Conservation (phyloP, 495 filamentous ascomycete species). For the Lophiostoma macrostomum region DNA sequence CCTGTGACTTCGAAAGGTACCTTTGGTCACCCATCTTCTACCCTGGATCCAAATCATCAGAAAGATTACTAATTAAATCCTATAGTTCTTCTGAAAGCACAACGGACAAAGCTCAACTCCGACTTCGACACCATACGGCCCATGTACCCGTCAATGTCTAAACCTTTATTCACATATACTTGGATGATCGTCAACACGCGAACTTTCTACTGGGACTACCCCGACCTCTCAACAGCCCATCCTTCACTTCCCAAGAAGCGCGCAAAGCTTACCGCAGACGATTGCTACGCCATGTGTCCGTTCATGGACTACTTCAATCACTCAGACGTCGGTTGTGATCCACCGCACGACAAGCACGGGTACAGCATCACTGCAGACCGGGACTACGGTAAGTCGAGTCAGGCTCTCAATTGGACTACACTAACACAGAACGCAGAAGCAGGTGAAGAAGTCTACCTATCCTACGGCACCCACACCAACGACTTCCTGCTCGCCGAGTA, state of each 20-base stretch:
- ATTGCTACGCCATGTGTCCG: conserved; percentile 77
- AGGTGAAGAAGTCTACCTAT: conserved; percentile 75
- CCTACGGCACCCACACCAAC: conserved; percentile 49
- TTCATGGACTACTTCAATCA: conserved; percentile 92
- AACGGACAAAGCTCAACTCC: conserved; percentile 57
- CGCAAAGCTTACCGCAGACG: conserved; percentile 50
- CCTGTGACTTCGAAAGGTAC: conserved; percentile 27
- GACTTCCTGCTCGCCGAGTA: conserved; percentile 2
- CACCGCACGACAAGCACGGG: conserved; percentile 54
- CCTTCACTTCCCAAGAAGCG: conserved; percentile 47
- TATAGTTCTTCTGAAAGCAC: conserved; percentile 53
- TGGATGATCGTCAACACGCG: conserved; percentile 85
- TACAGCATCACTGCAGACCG: conserved; percentile 60
- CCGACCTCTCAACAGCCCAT: conserved; percentile 49
- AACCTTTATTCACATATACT: conserved; percentile 57
- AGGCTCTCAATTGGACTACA: neutral
- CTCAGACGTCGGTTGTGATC: conserved; percentile 60
- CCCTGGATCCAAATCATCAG: neutral
- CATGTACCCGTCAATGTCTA: conserved; percentile 4
- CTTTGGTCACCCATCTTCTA: neutral
- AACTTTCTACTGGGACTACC: conserved; percentile 61
- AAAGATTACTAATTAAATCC: neutral
- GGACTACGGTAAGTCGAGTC: conserved; percentile 49
- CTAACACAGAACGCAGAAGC: conserved; percentile 27
- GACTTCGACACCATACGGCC: conserved; percentile 17